Conservation (phyloP, 306 rosid genomes). For the Cucurbita pepo region DNA sequence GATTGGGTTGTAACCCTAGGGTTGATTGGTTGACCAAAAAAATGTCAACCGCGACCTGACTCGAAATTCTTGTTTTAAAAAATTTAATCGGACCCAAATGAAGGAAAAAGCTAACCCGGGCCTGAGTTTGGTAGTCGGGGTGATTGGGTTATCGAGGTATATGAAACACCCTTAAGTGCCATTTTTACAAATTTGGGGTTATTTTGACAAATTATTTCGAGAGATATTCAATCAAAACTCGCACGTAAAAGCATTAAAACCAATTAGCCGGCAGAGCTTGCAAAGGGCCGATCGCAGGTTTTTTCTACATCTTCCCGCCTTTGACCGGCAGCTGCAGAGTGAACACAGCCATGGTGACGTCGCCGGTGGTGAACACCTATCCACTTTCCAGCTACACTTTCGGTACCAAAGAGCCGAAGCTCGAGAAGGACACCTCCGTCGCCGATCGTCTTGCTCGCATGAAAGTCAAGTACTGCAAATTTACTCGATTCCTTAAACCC, state of each 20-base stretch:
- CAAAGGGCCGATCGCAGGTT: not conserved
- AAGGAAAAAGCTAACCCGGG: too few relatives aligned
- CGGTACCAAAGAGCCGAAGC: conserved; percentile 98
- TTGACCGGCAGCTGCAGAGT: conserved; percentile 1
- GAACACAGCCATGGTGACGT: conserved; percentile 34
- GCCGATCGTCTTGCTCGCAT: conserved; percentile 99
- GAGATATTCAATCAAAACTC: not conserved
- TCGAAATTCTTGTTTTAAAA: too few relatives aligned
- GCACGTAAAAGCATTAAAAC: not conserved
- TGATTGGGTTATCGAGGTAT: too few relatives aligned
- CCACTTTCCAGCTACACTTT: conserved; percentile 96
- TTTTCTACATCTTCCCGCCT: not conserved
- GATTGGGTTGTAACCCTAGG: too few relatives aligned
- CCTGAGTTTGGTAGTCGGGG: too few relatives aligned
- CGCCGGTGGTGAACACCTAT: conserved; percentile 85
- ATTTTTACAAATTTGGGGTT: not conserved
- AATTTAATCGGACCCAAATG: too few relatives aligned
- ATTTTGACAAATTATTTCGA: not conserved
- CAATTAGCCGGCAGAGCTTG: not conserved
- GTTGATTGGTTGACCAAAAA: too few relatives aligned
- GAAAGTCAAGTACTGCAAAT: conserved; percentile 65
- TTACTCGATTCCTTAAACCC: not conserved
- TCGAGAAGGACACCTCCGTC: conserved; percentile 99
- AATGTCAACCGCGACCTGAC: too few relatives aligned
- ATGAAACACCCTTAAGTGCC: too few relatives aligned